Evolutionary conservation across 2,329 filamentous ascomycete species (phyloP).

Genomic region (Pseudonectria buxi): DNA sequence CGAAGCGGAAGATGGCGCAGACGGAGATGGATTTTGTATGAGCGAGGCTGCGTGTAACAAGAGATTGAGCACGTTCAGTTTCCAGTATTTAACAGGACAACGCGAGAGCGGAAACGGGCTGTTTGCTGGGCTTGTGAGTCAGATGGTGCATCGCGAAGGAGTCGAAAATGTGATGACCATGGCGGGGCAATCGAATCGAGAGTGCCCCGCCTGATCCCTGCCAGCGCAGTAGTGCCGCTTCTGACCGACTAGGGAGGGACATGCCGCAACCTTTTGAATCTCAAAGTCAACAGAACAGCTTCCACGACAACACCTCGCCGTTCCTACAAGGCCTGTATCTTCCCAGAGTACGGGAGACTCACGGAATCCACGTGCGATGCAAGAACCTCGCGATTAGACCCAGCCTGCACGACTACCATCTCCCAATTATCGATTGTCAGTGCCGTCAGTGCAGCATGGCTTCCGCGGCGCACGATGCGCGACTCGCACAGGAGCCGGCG

Average conservation of each 20-base stretch:
- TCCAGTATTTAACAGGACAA: too few relatives aligned
- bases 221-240: conserved; percentile 15
- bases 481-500: conserved; percentile 18
- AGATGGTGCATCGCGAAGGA: background rate
- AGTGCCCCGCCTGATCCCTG: conserved; percentile 25
- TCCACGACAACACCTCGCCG: too few relatives aligned
- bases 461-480: conserved; percentile 10
- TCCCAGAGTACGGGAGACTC: too few relatives aligned
- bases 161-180: conserved; percentile 11
- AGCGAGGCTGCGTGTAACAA: background rate
- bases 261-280: conserved; percentile 2
- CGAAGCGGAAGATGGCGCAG: background rate
- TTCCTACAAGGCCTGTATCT: too few relatives aligned
- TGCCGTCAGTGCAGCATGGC: conserved; percentile 7
- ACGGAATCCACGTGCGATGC: too few relatives aligned
- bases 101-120: too few relatives aligned
- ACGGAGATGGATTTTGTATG: background rate
- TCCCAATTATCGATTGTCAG: background rate
- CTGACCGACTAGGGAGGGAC: conserved; percentile 19
- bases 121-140: too few relatives aligned
- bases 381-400: background rate
- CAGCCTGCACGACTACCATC: background rate
- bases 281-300: too few relatives aligned
- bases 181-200: conserved; percentile 16
- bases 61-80: too few relatives aligned